phyloP scores from a whole-genome alignment of 305 asterid species.

The Fraxinus paxiana region DNA sequence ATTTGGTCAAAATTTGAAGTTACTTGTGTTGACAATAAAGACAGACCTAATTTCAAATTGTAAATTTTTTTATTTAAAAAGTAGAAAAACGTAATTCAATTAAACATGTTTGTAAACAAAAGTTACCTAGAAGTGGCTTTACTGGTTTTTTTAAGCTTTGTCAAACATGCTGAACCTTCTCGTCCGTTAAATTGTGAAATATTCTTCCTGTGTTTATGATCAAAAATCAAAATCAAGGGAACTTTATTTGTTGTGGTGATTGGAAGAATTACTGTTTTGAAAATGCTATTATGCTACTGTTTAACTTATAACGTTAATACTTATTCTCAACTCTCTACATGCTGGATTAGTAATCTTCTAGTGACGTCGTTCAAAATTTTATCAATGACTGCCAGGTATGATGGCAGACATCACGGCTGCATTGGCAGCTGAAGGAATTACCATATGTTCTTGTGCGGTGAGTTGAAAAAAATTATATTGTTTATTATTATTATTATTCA shows the following conservation, averaged over 20 bases:
- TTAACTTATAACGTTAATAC: not conserved
- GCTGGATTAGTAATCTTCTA: not conserved
- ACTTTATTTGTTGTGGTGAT: not conserved
- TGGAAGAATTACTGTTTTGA: not conserved
- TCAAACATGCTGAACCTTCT: not conserved
- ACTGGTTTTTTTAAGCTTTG: not conserved
- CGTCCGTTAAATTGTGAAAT: not conserved
- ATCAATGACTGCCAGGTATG: conserved; percentile 53
- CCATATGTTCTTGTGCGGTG: conserved; percentile 83
- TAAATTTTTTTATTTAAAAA: not conserved
- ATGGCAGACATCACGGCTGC: conserved; percentile 82
- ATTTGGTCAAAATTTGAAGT: not conserved
- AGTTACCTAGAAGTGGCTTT: not conserved
- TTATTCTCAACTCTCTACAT: not conserved
- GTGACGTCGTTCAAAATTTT: not conserved
- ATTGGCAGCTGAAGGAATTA: conserved; percentile 65
- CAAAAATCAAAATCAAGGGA: not conserved
- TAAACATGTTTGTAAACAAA: not conserved
- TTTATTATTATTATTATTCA: not conserved
- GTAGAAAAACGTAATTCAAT: not conserved
- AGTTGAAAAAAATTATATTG: conserved; percentile 28
- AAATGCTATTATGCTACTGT: not conserved
- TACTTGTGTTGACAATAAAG: not conserved
- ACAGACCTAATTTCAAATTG: not conserved
- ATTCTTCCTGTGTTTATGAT: not conserved